phyloP scores from a whole-genome alignment of 768 basidiomycete genomes.

The Pleurotus sapidus region DNA sequence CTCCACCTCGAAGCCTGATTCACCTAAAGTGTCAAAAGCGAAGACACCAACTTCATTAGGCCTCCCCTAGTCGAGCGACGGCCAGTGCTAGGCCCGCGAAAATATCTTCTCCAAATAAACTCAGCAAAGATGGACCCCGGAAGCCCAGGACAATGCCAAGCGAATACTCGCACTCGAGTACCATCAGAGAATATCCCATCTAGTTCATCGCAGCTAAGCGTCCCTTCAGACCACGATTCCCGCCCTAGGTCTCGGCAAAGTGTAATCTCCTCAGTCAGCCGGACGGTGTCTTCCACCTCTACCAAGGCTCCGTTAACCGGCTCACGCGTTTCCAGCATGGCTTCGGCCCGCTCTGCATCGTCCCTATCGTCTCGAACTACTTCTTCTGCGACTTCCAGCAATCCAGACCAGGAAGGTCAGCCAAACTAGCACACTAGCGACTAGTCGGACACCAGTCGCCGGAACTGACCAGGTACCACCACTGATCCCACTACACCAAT shows the following conservation, averaged over 20 bases:
- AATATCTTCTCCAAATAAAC: neutral
- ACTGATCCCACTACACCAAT: conserved; percentile 33
- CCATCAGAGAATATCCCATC: neutral
- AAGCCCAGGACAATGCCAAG: conserved; percentile 2
- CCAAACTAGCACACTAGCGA: neutral
- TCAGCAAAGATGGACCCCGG: neutral
- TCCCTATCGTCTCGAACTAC: neutral
- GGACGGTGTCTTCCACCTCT: neutral
- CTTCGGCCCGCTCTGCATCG: neutral
- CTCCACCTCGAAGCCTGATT: neutral
- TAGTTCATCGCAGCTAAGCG: neutral
- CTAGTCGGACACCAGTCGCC: conserved; percentile 41
- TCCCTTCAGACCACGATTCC: neutral
- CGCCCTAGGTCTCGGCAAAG: neutral
- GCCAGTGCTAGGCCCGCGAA: neutral
- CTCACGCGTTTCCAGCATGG: neutral
- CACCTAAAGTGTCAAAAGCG: neutral
- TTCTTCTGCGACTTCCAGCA: neutral
- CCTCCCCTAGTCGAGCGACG: neutral
- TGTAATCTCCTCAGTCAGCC: neutral
- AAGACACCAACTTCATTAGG: neutral
- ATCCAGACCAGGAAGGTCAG: neutral
- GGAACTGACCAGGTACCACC: conserved; percentile 32
- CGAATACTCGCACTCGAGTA: neutral
- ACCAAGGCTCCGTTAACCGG: neutral